phyloP scores from a whole-genome alignment of 257 asterid genomes.

The Dorcoceras hygrometricum region DNA sequence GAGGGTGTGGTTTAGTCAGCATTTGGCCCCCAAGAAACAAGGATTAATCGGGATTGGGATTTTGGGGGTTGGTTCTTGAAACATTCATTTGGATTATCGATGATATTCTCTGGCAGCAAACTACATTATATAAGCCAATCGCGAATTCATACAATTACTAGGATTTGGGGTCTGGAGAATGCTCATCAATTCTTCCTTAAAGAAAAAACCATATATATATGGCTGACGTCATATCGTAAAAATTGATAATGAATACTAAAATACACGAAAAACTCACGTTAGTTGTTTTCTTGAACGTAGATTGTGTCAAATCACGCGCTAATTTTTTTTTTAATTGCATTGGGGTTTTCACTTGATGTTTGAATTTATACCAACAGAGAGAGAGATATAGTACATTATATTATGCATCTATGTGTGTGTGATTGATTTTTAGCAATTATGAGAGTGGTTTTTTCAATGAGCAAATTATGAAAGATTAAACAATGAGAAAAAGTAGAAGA shows the following conservation, averaged over 20 bases:
- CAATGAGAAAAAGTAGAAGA: slow-evolving; percentile 27
- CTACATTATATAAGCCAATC: too few species aligned
- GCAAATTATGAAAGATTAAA: neutral
- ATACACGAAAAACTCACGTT: too few species aligned
- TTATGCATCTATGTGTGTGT: too few species aligned
- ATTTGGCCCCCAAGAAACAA: slow-evolving; percentile 8
- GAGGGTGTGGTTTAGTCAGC: slow-evolving; percentile 16
- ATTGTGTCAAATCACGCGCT: neutral
- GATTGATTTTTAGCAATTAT: too few species aligned
- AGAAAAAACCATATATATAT: too few species aligned
- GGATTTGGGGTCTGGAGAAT: too few species aligned
- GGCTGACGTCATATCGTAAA: too few species aligned
- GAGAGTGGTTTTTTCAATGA: too few species aligned
- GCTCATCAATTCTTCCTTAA: too few species aligned
- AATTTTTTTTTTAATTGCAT: neutral
- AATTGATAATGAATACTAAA: too few species aligned
- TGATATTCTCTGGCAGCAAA: neutral
- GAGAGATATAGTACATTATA: neutral
- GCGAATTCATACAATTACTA: too few species aligned
- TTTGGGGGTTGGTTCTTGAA: neutral
- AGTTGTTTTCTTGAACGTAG: too few species aligned
- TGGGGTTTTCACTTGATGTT: neutral
- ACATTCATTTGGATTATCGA: slow-evolving; percentile 18
- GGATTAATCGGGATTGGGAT: neutral
- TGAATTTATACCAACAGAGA: neutral